Percentiles rank a stretch among this genome's conserved stretches.
Conservation (phyloP, 129 eudicot species). For the Flaveria brownii region DNA sequence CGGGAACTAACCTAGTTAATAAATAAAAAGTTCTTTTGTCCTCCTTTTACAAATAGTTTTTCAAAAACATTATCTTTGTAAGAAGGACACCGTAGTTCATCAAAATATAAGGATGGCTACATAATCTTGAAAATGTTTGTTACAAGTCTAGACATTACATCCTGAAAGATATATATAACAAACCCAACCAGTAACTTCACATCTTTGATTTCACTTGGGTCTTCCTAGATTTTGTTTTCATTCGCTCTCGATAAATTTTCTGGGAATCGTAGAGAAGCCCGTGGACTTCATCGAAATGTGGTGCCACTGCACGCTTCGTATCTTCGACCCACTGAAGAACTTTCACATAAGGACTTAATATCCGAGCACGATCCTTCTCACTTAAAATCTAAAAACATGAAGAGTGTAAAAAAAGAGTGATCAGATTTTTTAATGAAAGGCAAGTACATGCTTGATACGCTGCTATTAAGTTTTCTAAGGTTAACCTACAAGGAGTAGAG, state of each 20-base stretch:
- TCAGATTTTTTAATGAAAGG: no score
- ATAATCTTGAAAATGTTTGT: neutral
- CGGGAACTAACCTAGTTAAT: no score
- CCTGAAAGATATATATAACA: neutral
- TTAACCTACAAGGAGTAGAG: neutral
- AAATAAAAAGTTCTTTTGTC: no score
- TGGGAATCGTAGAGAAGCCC: slow-evolving; percentile 33
- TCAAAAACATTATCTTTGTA: no score
- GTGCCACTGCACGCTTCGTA: slow-evolving; percentile 53
- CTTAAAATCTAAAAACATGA: slow-evolving; percentile 42
- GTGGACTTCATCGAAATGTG: slow-evolving; percentile 75
- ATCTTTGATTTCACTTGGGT: slow-evolving; percentile 33
- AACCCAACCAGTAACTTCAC: neutral
- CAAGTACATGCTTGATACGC: no score
- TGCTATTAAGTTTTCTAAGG: neutral
- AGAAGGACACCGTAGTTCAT: neutral
- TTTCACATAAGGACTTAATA: slow-evolving; percentile 68
- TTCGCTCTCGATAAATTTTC: slow-evolving; percentile 40
- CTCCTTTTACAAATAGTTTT: no score
- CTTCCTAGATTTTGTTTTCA: slow-evolving; percentile 15
- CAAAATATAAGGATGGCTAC: neutral
- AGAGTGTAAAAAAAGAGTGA: no score
- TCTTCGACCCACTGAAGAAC: slow-evolving; percentile 76
- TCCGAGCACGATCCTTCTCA: slow-evolving; percentile 46
- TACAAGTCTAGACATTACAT: neutral